phyloP scores from a whole-genome alignment of 2,329 filamentous ascomycete genomes.

The Penicillium paneum region DNA sequence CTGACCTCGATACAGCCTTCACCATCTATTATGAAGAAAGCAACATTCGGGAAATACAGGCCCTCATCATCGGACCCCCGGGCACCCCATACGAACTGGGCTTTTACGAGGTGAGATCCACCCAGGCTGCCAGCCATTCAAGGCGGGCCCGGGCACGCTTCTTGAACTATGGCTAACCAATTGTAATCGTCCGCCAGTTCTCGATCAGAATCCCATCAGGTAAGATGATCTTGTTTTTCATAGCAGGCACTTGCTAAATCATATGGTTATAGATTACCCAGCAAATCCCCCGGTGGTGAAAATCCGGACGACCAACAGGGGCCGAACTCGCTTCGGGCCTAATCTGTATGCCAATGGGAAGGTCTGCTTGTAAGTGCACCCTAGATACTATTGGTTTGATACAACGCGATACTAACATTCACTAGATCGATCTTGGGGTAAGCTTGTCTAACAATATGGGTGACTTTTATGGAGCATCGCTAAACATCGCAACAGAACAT shows the following conservation, averaged over 20 bases:
- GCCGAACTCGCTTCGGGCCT: constrained; percentile 86
- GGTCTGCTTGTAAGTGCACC: constrained; percentile 73
- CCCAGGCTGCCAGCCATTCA: neutral
- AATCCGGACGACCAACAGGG: constrained; percentile 82
- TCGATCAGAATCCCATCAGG: constrained; percentile 72
- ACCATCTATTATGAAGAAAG: constrained; percentile 83
- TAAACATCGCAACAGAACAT: constrained; percentile 64
- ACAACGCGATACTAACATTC: constrained; percentile 15
- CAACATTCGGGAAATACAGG: constrained; percentile 83
- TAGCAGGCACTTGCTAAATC: neutral
- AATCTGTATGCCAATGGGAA: constrained; percentile 92
- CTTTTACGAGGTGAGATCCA: constrained; percentile 76
- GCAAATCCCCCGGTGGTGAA: constrained; percentile 59
- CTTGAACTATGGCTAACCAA: neutral
- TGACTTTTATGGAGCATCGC: neutral
- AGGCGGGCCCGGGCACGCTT: neutral
- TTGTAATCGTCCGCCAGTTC: constrained; percentile 56
- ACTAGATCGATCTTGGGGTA: constrained; percentile 81
- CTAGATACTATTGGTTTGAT: neutral
- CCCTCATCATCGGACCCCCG: constrained; percentile 85
- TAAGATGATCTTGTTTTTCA: constrained; percentile 33
- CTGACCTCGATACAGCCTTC: constrained; percentile 57
- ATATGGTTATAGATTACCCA: constrained; percentile 69
- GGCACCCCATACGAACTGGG: constrained; percentile 96
- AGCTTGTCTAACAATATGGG: constrained; percentile 13